Evolutionary conservation across 129 eudicot genomes (phyloP).

Genomic region (Centaurea solstitialis): DNA sequence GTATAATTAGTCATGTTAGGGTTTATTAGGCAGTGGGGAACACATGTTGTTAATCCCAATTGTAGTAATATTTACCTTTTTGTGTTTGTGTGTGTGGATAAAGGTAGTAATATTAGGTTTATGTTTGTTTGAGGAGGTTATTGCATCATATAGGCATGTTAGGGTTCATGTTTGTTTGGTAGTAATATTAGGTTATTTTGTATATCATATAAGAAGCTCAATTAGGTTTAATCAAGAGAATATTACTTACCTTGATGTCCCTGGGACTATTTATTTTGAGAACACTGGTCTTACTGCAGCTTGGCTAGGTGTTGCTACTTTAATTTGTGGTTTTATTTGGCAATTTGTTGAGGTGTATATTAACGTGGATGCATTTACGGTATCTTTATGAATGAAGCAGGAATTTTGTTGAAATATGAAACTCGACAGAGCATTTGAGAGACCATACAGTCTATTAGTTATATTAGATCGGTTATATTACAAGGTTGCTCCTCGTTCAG

Average conservation of each 20-base stretch:
- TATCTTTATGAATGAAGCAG: background rate
- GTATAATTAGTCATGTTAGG: background rate
- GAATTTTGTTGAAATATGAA: constrained; percentile 9
- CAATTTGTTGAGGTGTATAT: background rate
- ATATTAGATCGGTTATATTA: background rate
- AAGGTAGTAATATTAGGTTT: background rate
- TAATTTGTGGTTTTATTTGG: constrained; percentile 14
- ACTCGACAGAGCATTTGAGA: background rate
- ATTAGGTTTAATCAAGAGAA: background rate
- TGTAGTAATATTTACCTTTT: background rate
- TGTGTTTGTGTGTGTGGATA: background rate
- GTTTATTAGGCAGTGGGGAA: background rate
- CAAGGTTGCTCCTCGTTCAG: background rate
- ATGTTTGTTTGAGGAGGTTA: background rate
- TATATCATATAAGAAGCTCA: background rate
- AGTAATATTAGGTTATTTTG: background rate
- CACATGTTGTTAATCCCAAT: background rate
- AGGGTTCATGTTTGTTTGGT: background rate
- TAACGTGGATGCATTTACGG: constrained; percentile 12
- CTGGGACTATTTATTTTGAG: background rate
- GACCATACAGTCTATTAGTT: background rate
- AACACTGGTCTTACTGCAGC: background rate
- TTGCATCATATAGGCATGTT: background rate
- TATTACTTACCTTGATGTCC: background rate
- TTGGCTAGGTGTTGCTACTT: background rate